Evolutionary conservation across 148 eudicot species (phyloP).

Genomic region (Fagopyrum tataricum): DNA sequence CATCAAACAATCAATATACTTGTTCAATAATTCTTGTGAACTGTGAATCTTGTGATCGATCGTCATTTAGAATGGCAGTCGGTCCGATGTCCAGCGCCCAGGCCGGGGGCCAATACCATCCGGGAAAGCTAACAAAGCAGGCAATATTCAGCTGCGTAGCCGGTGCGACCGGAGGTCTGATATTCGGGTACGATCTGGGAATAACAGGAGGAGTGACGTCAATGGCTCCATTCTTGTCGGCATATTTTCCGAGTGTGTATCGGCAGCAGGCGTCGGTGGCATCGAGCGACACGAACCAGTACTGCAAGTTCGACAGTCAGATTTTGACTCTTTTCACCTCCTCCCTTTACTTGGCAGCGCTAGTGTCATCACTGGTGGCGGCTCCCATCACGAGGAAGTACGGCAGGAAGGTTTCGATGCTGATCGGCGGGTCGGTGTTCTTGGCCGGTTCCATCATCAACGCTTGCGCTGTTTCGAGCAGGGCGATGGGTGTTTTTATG

Average conservation of each 20-base stretch:
- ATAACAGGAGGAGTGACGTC: slow-evolving; percentile 71
- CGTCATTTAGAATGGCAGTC: slow-evolving; percentile 7
- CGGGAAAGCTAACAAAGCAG: slow-evolving; percentile 9
- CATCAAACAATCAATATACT: too few species aligned
- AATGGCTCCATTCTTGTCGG: slow-evolving; percentile 50
- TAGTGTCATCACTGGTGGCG: slow-evolving; percentile 62
- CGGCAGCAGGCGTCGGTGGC: slow-evolving; percentile 27
- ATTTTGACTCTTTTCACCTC: slow-evolving; percentile 68
- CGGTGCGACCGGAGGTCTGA: slow-evolving; percentile 17
- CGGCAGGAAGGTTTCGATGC: slow-evolving; percentile 68
- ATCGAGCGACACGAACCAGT: slow-evolving; percentile 33
- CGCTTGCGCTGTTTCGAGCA: slow-evolving; percentile 15
- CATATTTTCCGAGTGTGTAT: slow-evolving; percentile 57
- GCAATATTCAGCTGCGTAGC: slow-evolving; percentile 8
- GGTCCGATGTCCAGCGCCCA: background rate
- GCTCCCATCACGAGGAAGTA: slow-evolving; percentile 51
- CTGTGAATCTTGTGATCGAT: too few species aligned
- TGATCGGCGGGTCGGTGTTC: slow-evolving; percentile 47
- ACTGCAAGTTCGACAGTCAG: slow-evolving; percentile 67
- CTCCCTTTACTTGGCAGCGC: slow-evolving; percentile 65
- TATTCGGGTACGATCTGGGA: slow-evolving; percentile 15
- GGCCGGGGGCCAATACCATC: slow-evolving; percentile 9
- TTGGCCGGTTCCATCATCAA: slow-evolving; percentile 42
- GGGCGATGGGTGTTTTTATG: slow-evolving; percentile 38
- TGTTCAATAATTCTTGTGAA: too few species aligned